These are phyloP conservation scores for Trichophyton simii DNA, from an alignment of 2,329 filamentous ascomycete genomes.

Conservation along the genomic window DNA sequence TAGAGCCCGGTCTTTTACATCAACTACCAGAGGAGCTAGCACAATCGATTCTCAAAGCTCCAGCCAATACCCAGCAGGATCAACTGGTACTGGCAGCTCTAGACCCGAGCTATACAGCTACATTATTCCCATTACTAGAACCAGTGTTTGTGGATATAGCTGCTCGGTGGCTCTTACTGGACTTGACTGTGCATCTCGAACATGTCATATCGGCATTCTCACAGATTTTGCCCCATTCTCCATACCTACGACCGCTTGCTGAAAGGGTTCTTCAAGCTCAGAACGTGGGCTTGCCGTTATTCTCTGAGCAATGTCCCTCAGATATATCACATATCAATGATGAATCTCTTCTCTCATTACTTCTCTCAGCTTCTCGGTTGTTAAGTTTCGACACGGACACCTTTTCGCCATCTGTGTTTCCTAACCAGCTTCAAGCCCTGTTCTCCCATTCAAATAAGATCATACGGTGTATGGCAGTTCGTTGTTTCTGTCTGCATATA, in stretches of 20 bases:
- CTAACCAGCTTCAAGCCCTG: conserved; percentile 54
- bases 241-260: conserved; percentile 63
- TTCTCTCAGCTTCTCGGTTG: conserved; percentile 66
- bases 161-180: conserved; percentile 55
- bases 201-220: conserved; percentile 59
- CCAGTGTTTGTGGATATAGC: conserved; percentile 68
- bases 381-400: conserved; percentile 60
- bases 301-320: conserved; percentile 21
- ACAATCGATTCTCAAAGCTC: conserved; percentile 49
- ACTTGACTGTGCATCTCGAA: conserved; percentile 24
- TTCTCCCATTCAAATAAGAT: conserved; percentile 47
- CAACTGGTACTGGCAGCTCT: conserved; percentile 58
- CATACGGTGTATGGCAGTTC: conserved; percentile 68
- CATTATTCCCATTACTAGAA: conserved; percentile 61
- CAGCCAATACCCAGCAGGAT: conserved; percentile 49
- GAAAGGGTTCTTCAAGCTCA: conserved; percentile 36
- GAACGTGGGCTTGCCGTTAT: conserved; percentile 24
- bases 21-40: conserved; percentile 59
- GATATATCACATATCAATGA: conserved; percentile 26
- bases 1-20: conserved; percentile 39
- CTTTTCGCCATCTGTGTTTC: conserved; percentile 54
- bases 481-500: conserved; percentile 67
- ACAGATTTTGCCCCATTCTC: conserved; percentile 67
- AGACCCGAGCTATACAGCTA: conserved; percentile 41
- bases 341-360: conserved; percentile 31